Evolutionary conservation across 2,329 filamentous ascomycete species (phyloP), one percentile per base, ranked within the genome.

Genomic region (Coniella lustricola): DNA sequence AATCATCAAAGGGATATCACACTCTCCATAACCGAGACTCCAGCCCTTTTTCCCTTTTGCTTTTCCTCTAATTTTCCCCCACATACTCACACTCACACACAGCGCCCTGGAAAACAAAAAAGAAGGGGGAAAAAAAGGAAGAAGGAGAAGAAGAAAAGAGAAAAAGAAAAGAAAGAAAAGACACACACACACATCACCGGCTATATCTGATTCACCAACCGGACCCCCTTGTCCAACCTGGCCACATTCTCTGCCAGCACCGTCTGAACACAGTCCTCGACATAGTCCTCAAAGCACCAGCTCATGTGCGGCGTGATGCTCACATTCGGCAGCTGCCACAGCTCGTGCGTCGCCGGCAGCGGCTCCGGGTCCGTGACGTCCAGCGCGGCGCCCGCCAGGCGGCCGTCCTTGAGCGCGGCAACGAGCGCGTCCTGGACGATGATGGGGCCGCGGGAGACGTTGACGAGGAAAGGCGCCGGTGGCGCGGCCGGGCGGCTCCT

Each of bases 221-320:
- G 22, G 20, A 36, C 22, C 14, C 25, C 38, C n/a, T 25, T 48
- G 7, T 43, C 32, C 22, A 44, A 20, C 33, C 46, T 42, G 18
- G 8, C 21, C 16, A 48, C 14, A 13, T 48, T 48, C 38, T 48
- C 46, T n/a, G 21, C 46, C 29, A 48, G n/a, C 14, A 48, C 32
- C 13, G 16, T n/a, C 10, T 16, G 33, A 3, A 48, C 14, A 4
- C 31, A 42, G 20, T 44, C 46, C 13, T 42, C 39, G 8, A 48
- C 39, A n/a, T 48, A 48, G 12, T 37, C 32, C 14, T 44, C 39
- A 22, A 31, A 48, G 14, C 37, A 40, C 46, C 46, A 48, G 21
- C 38, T 43, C 39, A 48, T 48, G 13, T 48, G 39, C 33, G 46
- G 39, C 46, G 46, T 48, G 13, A 48, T 37, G 38, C 31, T 43